Evolutionary conservation across 495 filamentous ascomycete species (phyloP).

Genomic region (Aspergillus incahuasiensis): DNA sequence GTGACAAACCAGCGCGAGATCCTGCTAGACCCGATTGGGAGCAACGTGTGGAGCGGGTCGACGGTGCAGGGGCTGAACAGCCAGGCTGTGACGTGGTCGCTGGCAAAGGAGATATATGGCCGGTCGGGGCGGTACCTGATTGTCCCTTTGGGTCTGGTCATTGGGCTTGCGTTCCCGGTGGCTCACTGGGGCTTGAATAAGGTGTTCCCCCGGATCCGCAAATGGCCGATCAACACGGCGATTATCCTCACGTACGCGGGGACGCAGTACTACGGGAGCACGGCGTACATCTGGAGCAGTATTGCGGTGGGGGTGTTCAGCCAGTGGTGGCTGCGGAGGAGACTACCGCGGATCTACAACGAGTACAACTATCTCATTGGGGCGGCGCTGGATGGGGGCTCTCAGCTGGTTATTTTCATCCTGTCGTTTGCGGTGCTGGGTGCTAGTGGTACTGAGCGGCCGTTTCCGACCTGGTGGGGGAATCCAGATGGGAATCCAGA

Average conservation of each 20-base stretch:
- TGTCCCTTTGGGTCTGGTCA: slow-evolving; percentile 43
- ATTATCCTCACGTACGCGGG: slow-evolving; percentile 43
- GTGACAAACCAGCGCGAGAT: slow-evolving; percentile 31
- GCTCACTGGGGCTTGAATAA: slow-evolving; percentile 29
- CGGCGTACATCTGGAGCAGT: slow-evolving; percentile 31
- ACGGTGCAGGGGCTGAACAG: slow-evolving; percentile 38
- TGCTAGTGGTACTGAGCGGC: slow-evolving; percentile 27
- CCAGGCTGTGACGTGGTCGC: slow-evolving; percentile 42
- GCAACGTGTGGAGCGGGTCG: slow-evolving; percentile 45
- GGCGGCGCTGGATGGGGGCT: slow-evolving; percentile 53
- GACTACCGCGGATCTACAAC: slow-evolving; percentile 46
- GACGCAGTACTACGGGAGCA: slow-evolving; percentile 42
- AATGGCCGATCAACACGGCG: slow-evolving; percentile 30
- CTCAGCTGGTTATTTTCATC: slow-evolving; percentile 48
- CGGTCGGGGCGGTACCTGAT: slow-evolving; percentile 29
- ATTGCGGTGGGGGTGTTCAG: slow-evolving; percentile 41
- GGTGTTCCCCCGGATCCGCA: not conserved
- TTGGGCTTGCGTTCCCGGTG: slow-evolving; percentile 36
- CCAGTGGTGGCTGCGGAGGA: slow-evolving; percentile 51
- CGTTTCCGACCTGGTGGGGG: slow-evolving; percentile 48
- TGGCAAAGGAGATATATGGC: slow-evolving; percentile 39
- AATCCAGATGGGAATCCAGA: slow-evolving; percentile 25
- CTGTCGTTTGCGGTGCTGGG: slow-evolving; percentile 58
- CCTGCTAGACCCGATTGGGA: slow-evolving; percentile 35
- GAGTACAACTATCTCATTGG: slow-evolving; percentile 55